These are phyloP conservation scores for Coffea eugenioides DNA, from an alignment of 257 asterid species.

Conservation along the genomic window DNA sequence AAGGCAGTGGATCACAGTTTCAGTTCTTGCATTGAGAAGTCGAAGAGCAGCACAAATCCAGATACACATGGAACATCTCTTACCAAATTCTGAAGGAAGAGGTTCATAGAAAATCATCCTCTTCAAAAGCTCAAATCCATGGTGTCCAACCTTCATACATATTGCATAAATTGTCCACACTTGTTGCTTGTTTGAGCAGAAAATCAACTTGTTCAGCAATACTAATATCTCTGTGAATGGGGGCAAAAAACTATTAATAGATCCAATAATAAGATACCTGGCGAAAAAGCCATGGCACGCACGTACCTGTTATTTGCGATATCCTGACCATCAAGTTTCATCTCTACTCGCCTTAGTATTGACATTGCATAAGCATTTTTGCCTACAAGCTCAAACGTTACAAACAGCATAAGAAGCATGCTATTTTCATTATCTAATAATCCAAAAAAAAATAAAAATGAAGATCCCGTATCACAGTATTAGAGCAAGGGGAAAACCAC, in stretches of 20 bases:
- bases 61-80: conserved; percentile 1
- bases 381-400: conserved; percentile 45
- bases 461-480: neutral
- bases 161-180: conserved; percentile 87
- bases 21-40: conserved; percentile 8
- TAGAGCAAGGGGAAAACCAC: neutral
- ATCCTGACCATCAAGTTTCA: conserved; percentile 94
- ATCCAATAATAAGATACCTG: conserved; percentile 11
- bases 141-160: conserved; percentile 99
- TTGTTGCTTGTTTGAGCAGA: conserved; percentile 90
- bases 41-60: neutral
- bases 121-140: conserved; percentile 67
- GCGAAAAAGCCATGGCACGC: conserved; percentile 20
- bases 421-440: neutral
- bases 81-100: conserved; percentile 20
- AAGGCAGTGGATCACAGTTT: neutral
- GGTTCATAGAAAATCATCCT: conserved; percentile 16
- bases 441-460: neutral
- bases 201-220: conserved; percentile 87
- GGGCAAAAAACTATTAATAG: conserved; percentile 8
- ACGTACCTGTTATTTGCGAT: conserved; percentile 69
- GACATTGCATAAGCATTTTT: conserved; percentile 89
- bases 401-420: neutral
- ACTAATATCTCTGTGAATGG: conserved; percentile 59
- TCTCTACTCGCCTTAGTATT: conserved; percentile 77